Evolutionary conservation across 768 basidiomycete species (phyloP), one percentile per base, ranked within the genome.

Genomic region (Mycena vitilis): DNA sequence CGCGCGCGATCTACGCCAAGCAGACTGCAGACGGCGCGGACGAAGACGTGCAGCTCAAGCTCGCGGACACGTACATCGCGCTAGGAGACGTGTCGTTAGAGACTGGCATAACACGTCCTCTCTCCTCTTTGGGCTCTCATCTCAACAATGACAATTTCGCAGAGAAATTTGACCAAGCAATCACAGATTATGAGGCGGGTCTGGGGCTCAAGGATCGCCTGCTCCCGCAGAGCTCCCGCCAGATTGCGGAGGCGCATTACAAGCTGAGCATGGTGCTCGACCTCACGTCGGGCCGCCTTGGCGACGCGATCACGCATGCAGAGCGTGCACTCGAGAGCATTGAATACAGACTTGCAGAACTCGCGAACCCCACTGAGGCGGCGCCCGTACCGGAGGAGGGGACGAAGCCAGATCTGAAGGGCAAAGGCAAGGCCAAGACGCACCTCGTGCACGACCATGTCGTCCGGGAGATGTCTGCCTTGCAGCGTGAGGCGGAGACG

Each of bases 91-190:
- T 99, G n/a, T 96, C 95, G 23, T 82, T 97, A 65, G 98, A 99
- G 81, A 97, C 95, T 40, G 97, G 97, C 66, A 89, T 30, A 30
- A 30, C 30, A 30, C 30, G 3, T 30, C 30, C 30, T 73, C 44
- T 20, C 44, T 36, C 16, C 42, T 34, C 16, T 6, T 34, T 16
- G 30, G 30, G 22, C n/a, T 61, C 37, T 59, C 38, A 52, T 23
- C 25, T 56, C 13, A 15, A 16, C 9, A 54, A 36, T 65, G 13
- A 69, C 65, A 20, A 52, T 58, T 56, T 36, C 20, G 23, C 79
- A 97, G 96, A 98, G 79, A 98, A 98, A 82, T 98, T 98, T 77
- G 93, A 95, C 71, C 95, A 97, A 79, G 96, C 96, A 0, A 93
- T 96, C 60, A 85, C 86, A 22, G 96, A 98, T 77, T 98, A 95